Base-by-base conservation (phyloP, 2,329 filamentous ascomycete genomes). In the Tolypocladium nubicola region DNA sequence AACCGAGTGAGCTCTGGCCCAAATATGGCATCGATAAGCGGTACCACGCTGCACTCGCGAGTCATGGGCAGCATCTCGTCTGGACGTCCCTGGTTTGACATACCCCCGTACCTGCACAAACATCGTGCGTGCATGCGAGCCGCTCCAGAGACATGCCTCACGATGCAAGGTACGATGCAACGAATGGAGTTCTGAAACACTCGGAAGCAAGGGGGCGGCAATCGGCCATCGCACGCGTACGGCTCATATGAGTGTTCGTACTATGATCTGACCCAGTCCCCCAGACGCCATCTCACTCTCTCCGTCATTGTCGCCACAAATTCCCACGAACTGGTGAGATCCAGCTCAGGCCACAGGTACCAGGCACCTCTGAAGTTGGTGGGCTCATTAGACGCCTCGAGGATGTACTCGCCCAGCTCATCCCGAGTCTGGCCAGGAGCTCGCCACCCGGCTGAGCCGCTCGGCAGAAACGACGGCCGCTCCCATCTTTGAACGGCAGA, bases 91-190 rank as follows among this genome's bases (percentile, higher is more conserved):
- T 23, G 35, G 21, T 26, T 21, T 21, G 43, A 45, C 43, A 21
- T 45, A 21, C 21, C 43, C 14, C 21, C 21, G 43, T 9, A 19
- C 23, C 16, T 26, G 43, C 41, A 21, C 41, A 5, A 30, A 21
- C 23, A 4, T 4, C 26, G 26, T 3, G 41, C 13, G 41, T 41
- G n/a, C n/a, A 11, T 19, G 52, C 16, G 13, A 39, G 23, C 47
- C 47, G 47, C 56, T 38, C 23, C 41, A 40, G 56, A 54, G 43
- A 49, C 37, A 57, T 50, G 33, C 54, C 33, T 57, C 39, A 9
- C 39, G 47, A 58, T 58, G 53, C 53, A 58, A 58, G 57, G 53
- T 49, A 56, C 57, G 23, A 7, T 30, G 13, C 43, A 30, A 45
- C 13, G 23, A 14, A 9, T 39, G 13, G 30, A 35, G 37, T 40